Evolutionary conservation across 2,329 filamentous ascomycete genomes (phyloP), one percentile per base, ranked within the genome.

Genomic region (Venturia pyrina): DNA sequence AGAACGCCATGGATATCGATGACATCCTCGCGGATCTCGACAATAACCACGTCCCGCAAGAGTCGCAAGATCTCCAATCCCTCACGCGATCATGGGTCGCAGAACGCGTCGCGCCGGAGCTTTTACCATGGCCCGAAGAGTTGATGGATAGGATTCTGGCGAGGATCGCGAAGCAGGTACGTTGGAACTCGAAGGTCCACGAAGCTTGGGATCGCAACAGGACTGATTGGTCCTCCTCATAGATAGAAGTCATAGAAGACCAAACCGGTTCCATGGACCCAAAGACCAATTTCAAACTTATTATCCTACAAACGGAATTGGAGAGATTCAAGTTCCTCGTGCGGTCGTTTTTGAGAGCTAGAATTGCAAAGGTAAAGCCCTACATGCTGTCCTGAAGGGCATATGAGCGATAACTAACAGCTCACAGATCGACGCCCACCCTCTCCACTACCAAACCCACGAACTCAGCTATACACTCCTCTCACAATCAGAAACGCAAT

Each of bases 231-330:
- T 37, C 5, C 17, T n/a, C 28, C 43, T 24, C 19, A 59, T 76
- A 83, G 78, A 79, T 80, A 70, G 77, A 79, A 69, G 71, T 77
- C 17, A 78, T 83, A 34, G 81, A 83, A 71, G 75, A 80, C 68
- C 75, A 93, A 82, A 93, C 89, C 15, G 89, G 89, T 68, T 87
- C 90, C 73, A 89, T 93, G 86, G 92, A 96, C 72, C 89, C 93
- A 60, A 92, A 90, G 76, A 88, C 90, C 69, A 98, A 96, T 75
- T 96, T 99, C 75, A 87, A 87, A 68, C 87, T 98, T 73, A 96
- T 97, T 62, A 89, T 99, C 68, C 87, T 97, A 65, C 95, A 99
- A 80, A 98, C 96, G 7, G 95, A 99, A 78, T 85, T 99, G 65
- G 93, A 97, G 75, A 84, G 95, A 59, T 96, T 90, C 78, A 96